Percentiles rank a stretch among this genome's conserved stretches.
Conservation (phyloP, 139 green algal genomes). For the Limnomonas spitsbergensis region DNA sequence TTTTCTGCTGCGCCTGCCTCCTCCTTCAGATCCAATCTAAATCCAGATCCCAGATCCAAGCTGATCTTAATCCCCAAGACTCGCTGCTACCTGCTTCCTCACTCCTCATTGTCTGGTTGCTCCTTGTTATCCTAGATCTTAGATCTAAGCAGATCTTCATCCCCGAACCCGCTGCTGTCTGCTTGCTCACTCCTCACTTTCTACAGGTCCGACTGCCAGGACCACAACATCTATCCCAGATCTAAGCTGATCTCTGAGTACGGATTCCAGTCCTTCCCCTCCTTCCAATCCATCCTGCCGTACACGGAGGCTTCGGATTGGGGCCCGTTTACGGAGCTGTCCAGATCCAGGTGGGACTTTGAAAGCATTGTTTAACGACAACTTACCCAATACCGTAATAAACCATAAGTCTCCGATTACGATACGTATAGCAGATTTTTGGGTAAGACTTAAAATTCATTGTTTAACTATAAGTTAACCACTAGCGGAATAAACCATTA, state of each 20-base stretch:
- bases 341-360: slow-evolving; percentile 31
- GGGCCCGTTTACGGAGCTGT: slow-evolving; percentile 39
- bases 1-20: no score
- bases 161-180: background rate
- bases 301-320: slow-evolving; percentile 45
- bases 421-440: background rate
- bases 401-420: background rate
- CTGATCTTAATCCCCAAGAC: no score
- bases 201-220: slow-evolving; percentile 2
- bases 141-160: no score
- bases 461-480: background rate
- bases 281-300: slow-evolving; percentile 31
- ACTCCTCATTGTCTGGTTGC: no score
- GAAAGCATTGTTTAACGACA: background rate
- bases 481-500: no score
- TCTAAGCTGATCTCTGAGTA: slow-evolving; percentile 67
- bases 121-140: no score
- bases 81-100: no score
- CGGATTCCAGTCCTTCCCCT: slow-evolving; percentile 60
- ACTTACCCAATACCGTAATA: background rate
- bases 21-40: no score
- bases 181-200: background rate
- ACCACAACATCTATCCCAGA: slow-evolving; percentile 11
- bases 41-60: no score
- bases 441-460: background rate